phyloP scores from a whole-genome alignment of 2,329 filamentous ascomycete genomes.

The Colletotrichum costaricense region DNA sequence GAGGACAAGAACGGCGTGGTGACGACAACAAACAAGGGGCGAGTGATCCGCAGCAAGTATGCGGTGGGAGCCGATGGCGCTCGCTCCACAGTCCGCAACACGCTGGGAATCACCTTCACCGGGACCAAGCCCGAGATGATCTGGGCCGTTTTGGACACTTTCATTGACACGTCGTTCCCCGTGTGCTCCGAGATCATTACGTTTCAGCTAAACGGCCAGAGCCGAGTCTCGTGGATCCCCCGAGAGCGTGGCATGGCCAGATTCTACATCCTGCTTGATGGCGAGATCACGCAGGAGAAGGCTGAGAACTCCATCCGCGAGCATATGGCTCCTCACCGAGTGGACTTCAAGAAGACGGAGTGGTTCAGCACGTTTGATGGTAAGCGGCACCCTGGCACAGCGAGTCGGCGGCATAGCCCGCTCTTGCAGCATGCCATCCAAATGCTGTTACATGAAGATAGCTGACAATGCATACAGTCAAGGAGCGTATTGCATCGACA shows the following conservation, averaged over 20 bases:
- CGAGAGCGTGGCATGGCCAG: slow-evolving; percentile 58
- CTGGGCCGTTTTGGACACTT: slow-evolving; percentile 60
- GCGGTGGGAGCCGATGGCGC: slow-evolving; percentile 65
- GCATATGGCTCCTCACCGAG: slow-evolving; percentile 55
- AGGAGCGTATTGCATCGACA: slow-evolving; percentile 63
- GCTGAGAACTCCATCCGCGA: slow-evolving; percentile 54
- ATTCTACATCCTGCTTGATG: slow-evolving; percentile 60
- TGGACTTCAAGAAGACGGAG: slow-evolving; percentile 56
- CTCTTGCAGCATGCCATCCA: neutral
- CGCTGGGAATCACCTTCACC: slow-evolving; percentile 52
- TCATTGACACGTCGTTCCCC: slow-evolving; percentile 61
- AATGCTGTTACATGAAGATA: neutral
- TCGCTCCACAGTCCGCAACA: slow-evolving; percentile 56
- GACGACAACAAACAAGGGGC: slow-evolving; percentile 44
- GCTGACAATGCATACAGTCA: slow-evolving; percentile 44
- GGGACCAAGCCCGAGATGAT: slow-evolving; percentile 62
- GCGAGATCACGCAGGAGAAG: slow-evolving; percentile 52
- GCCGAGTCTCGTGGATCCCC: slow-evolving; percentile 60
- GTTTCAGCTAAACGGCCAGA: slow-evolving; percentile 57
- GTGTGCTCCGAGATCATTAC: slow-evolving; percentile 59
- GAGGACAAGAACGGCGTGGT: slow-evolving; percentile 42
- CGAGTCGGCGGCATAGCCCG: neutral
- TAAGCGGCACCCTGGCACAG: slow-evolving; percentile 38
- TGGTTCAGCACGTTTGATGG: slow-evolving; percentile 63
- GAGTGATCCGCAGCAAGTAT: slow-evolving; percentile 51